These are phyloP conservation scores for Gastrodia elata DNA, from an alignment of 106 monocot species.

Conservation along the genomic window DNA sequence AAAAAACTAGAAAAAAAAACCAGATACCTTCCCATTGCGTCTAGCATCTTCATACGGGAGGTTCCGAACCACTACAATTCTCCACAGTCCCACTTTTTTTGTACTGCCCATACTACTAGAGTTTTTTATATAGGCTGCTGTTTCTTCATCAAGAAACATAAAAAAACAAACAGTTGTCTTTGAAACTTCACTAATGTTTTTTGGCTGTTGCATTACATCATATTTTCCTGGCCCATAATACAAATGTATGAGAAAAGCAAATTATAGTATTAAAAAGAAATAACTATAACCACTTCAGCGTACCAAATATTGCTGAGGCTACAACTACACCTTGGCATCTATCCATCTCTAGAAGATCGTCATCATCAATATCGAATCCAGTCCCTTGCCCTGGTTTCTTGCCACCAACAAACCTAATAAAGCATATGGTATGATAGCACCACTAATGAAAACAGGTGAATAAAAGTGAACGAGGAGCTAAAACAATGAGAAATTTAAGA, in stretches of 20 bases:
- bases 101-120: constrained; percentile 31
- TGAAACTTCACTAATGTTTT: constrained; percentile 59
- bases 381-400: constrained; percentile 65
- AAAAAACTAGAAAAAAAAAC: not conserved
- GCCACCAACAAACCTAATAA: constrained; percentile 70
- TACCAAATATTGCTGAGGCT: constrained; percentile 97
- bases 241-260: constrained; percentile 7
- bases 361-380: constrained; percentile 75
- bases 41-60: constrained; percentile 87
- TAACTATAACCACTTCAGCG: not conserved
- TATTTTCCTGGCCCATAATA: constrained; percentile 65
- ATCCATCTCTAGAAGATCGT: constrained; percentile 84
- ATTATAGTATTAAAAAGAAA: not conserved
- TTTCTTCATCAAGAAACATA: constrained; percentile 96
- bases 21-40: constrained; percentile 80
- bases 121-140: constrained; percentile 69
- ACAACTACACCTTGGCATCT: constrained; percentile 78
- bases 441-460: constrained; percentile 1
- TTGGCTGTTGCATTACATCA: constrained; percentile 90
- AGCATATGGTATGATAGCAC: not conserved
- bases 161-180: constrained; percentile 63
- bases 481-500: not conserved
- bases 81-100: constrained; percentile 73
- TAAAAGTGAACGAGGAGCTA: not conserved
- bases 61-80: constrained; percentile 69